Conservation (phyloP, 2,329 filamentous ascomycete species). For the Xylariaceae sp. region DNA sequence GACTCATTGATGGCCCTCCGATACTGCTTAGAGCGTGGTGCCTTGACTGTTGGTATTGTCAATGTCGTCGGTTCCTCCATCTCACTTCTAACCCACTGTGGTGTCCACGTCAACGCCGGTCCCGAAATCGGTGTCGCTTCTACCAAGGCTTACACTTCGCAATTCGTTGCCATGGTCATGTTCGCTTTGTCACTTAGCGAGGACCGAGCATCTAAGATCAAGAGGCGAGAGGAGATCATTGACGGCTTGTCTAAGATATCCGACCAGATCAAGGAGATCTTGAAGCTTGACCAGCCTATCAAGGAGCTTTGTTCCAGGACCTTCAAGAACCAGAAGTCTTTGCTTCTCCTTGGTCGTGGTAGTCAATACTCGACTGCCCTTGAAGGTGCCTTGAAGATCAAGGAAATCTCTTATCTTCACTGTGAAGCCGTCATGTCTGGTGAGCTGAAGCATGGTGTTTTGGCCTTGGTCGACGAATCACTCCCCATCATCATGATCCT, state of each 20-base stretch:
- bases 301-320: slow-evolving; percentile 91
- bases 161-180: slow-evolving; percentile 99
- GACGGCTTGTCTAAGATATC: slow-evolving; percentile 88
- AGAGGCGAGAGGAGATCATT: slow-evolving; percentile 94
- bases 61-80: slow-evolving; percentile 99
- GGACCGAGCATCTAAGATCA: slow-evolving; percentile 92
- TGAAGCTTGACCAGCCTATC: slow-evolving; percentile 90
- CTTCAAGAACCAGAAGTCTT: slow-evolving; percentile 96
- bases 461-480: slow-evolving; percentile 97
- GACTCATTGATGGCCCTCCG: slow-evolving; percentile 96
- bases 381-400: slow-evolving; percentile 98
- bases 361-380: slow-evolving; percentile 97
- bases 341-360: slow-evolving; percentile 91
- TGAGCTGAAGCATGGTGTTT: slow-evolving; percentile 97
- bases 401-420: slow-evolving; percentile 99
- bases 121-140: slow-evolving; percentile 99
- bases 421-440: slow-evolving; percentile 99
- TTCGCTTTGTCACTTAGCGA: slow-evolving; percentile 96
- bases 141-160: slow-evolving; percentile 98
- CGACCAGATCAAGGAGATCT: slow-evolving; percentile 87
- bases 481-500: slow-evolving; percentile 99
- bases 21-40: slow-evolving; percentile 97
- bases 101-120: slow-evolving; percentile 99
- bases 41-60: slow-evolving; percentile 96
- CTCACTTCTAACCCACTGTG: slow-evolving; percentile 97